phyloP scores from a whole-genome alignment of 805 yeast genomes.

The Schwanniomyces yamadae region DNA sequence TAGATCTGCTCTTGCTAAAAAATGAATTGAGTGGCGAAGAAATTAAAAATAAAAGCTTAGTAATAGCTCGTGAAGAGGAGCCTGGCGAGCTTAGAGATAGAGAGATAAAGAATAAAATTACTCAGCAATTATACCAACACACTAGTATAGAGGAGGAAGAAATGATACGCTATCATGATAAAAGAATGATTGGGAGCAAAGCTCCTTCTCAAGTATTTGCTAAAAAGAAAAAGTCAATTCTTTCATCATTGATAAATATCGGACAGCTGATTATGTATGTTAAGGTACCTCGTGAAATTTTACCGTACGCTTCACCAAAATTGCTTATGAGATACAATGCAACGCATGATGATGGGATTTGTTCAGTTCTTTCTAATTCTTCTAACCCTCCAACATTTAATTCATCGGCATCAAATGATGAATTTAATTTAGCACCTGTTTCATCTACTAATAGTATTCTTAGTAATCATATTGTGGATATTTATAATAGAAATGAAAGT shows the following conservation, averaged over 20 bases:
- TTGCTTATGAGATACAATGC: constrained; percentile 37
- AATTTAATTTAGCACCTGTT: constrained; percentile 4
- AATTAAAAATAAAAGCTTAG: constrained; percentile 33
- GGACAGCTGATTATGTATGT: constrained; percentile 36
- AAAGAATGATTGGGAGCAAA: constrained; percentile 29
- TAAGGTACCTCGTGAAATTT: constrained; percentile 31
- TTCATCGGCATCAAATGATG: background rate
- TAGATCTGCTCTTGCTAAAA: constrained; percentile 28
- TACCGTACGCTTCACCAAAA: constrained; percentile 38
- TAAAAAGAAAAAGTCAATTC: constrained; percentile 36
- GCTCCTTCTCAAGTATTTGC: constrained; percentile 24
- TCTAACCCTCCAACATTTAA: background rate
- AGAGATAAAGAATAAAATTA: constrained; percentile 10
- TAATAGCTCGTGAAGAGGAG: constrained; percentile 9
- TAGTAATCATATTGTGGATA: constrained; percentile 22
- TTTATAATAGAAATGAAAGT: constrained; percentile 28
- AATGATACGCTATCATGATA: constrained; percentile 12
- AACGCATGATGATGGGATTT: constrained; percentile 14
- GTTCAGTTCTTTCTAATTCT: background rate
- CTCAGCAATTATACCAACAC: constrained; percentile 6
- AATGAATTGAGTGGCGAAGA: constrained; percentile 26
- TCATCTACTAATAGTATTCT: constrained; percentile 5
- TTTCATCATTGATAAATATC: constrained; percentile 30
- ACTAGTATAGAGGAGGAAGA: constrained; percentile 4
- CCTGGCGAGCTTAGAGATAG: constrained; percentile 1